Conservation (phyloP, 225 moss, liverwort and hornwort species). For the Polytrichum formosum region DNA sequence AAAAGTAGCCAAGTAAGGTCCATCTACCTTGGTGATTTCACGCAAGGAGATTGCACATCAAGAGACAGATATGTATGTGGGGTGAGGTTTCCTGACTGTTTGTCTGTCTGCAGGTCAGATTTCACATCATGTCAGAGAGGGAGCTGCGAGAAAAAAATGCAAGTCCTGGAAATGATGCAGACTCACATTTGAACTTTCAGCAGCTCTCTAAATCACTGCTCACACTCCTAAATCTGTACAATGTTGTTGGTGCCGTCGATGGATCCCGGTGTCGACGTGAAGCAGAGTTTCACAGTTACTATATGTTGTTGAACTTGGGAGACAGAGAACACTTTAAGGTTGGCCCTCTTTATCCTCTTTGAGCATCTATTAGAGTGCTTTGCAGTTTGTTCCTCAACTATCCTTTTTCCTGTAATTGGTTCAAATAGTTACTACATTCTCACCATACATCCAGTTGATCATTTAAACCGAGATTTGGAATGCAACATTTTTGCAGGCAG, state of each 20-base stretch:
- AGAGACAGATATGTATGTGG: background rate
- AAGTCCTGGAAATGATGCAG: slow-evolving; percentile 56
- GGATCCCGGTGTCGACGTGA: slow-evolving; percentile 50
- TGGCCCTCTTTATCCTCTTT: slow-evolving; percentile 2
- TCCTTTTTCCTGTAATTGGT: no score
- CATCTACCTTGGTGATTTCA: background rate
- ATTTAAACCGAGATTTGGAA: slow-evolving; percentile 6
- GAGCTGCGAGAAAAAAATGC: slow-evolving; percentile 67
- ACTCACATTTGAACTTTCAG: slow-evolving; percentile 81
- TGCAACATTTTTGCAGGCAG: slow-evolving; percentile 51
- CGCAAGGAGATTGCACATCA: background rate
- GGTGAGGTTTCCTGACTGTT: background rate
- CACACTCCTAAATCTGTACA: slow-evolving; percentile 77
- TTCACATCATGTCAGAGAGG: slow-evolving; percentile 89
- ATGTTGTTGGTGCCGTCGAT: slow-evolving; percentile 48
- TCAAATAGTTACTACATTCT: no score
- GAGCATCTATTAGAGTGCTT: background rate
- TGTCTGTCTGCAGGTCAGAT: slow-evolving; percentile 68
- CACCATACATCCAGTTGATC: background rate
- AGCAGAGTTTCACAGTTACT: slow-evolving; percentile 85
- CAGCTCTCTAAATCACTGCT: slow-evolving; percentile 89
- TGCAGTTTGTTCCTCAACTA: background rate
- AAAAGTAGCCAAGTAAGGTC: no score
- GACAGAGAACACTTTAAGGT: slow-evolving; percentile 70
- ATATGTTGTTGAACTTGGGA: slow-evolving; percentile 81